Evolutionary conservation across 768 basidiomycete species (phyloP).

Genomic region (Kwoniella sp.): DNA sequence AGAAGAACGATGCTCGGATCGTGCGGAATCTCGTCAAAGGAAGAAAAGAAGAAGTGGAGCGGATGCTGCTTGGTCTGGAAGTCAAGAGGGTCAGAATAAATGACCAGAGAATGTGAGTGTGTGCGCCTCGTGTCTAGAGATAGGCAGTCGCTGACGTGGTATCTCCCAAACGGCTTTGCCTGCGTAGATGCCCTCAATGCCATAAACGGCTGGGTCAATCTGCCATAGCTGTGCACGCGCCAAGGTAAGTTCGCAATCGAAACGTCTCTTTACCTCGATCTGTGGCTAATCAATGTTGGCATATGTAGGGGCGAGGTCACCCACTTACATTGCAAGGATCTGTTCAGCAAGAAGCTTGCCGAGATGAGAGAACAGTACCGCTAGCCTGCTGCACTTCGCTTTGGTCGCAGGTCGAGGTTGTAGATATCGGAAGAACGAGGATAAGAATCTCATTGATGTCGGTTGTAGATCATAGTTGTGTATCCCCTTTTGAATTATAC

Average conservation of each 20-base stretch:
- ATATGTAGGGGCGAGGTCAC: conserved; percentile 83
- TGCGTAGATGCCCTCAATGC: conserved; percentile 84
- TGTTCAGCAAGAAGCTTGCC: conserved; percentile 57
- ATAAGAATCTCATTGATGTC: no score
- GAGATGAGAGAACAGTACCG: conserved; percentile 30
- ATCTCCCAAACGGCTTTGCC: neutral
- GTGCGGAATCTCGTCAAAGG: conserved; percentile 71
- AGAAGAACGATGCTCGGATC: conserved; percentile 67
- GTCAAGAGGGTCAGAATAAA: conserved; percentile 81
- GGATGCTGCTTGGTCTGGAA: conserved; percentile 74
- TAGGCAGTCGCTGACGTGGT: neutral
- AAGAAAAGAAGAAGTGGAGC: conserved; percentile 74
- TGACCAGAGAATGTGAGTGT: conserved; percentile 84
- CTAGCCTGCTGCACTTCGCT: no score
- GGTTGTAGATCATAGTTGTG: neutral
- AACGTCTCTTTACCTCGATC: no score
- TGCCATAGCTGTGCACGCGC: conserved; percentile 90
- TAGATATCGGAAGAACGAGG: no score
- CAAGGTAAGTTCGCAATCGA: conserved; percentile 70
- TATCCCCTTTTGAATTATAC: neutral
- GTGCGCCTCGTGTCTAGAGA: no score
- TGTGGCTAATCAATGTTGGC: conserved; percentile 3
- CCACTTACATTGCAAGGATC: conserved; percentile 92
- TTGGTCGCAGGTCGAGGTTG: no score
- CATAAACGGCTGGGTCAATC: conserved; percentile 90